These are phyloP conservation scores for Mycena epipterygia DNA, from an alignment of 768 basidiomycete genomes.

Conservation along the genomic window DNA sequence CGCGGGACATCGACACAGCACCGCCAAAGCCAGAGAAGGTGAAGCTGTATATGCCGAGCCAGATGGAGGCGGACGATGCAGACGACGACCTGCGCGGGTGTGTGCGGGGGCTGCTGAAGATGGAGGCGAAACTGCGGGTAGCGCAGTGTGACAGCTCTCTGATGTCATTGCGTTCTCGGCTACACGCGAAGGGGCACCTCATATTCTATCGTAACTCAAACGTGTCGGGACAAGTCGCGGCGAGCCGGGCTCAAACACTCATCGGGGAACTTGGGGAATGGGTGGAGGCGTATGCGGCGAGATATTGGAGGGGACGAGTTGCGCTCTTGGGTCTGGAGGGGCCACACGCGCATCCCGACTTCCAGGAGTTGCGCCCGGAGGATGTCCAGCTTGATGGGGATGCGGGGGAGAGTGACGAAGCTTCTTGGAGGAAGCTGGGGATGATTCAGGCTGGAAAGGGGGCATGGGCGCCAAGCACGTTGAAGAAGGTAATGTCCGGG, in stretches of 20 bases:
- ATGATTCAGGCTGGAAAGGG: conserved; percentile 2
- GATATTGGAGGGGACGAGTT: background rate
- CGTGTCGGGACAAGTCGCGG: conserved; percentile 1
- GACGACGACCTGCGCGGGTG: background rate
- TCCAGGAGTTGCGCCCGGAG: background rate
- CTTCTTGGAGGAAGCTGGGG: conserved; percentile 15
- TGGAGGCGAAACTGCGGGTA: conserved; percentile 20
- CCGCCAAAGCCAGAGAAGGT: conserved; percentile 23
- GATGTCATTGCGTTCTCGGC: background rate
- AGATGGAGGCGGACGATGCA: background rate
- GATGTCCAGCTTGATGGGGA: conserved; percentile 24
- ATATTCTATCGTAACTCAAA: conserved; percentile 23
- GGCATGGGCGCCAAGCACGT: background rate
- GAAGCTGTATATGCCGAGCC: conserved; percentile 18
- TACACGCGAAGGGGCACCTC: conserved; percentile 26
- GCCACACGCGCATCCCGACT: background rate
- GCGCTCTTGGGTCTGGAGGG: conserved; percentile 6
- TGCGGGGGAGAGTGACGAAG: conserved; percentile 1
- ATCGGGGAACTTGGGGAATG: conserved; percentile 23
- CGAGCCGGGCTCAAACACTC: background rate
- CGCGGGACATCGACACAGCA: background rate
- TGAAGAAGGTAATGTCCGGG: conserved; percentile 17
- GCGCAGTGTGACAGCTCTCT: conserved; percentile 21
- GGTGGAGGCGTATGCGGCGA: background rate
- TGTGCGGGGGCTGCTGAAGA: background rate